These are phyloP conservation scores for Phaeolepiota aurea DNA, from an alignment of 768 basidiomycete species.

Conservation along the genomic window DNA sequence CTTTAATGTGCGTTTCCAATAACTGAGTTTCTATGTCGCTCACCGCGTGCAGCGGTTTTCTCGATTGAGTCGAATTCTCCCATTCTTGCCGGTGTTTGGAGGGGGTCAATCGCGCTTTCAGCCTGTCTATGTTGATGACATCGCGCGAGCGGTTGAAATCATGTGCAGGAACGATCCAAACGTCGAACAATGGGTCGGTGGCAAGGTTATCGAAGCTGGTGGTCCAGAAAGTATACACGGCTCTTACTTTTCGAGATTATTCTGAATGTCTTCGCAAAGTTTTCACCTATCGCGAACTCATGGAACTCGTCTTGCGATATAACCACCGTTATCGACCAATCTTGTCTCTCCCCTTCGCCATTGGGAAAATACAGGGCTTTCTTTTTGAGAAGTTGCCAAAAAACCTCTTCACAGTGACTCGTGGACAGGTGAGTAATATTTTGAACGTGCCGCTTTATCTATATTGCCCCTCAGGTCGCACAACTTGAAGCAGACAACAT, in stretches of 20 bases:
- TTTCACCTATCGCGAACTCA: constrained; percentile 58
- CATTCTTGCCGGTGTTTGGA: constrained; percentile 71
- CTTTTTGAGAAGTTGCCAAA: constrained; percentile 56
- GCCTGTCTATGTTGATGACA: constrained; percentile 64
- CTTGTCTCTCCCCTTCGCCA: constrained; percentile 51
- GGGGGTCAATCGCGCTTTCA: constrained; percentile 63
- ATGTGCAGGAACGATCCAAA: constrained; percentile 37
- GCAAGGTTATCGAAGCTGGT: constrained; percentile 38
- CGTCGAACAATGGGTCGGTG: constrained; percentile 36
- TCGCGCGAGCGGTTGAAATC: constrained; percentile 55
- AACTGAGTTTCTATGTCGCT: not conserved
- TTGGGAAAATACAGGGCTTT: constrained; percentile 59
- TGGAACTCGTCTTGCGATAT: constrained; percentile 52
- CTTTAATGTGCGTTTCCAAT: constrained; percentile 45
- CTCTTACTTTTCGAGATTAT: too few species aligned
- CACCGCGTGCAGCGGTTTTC: constrained; percentile 45
- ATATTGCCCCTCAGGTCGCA: constrained; percentile 33
- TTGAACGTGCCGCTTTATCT: too few species aligned
- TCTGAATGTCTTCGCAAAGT: too few species aligned
- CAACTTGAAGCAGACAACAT: constrained; percentile 58
- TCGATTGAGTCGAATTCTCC: constrained; percentile 46
- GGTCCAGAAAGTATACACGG: constrained; percentile 25
- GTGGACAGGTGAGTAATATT: constrained; percentile 64
- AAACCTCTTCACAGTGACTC: constrained; percentile 62
- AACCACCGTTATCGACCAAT: constrained; percentile 46